Conservation (phyloP, 257 asterid species). For the Solanum rostratum region DNA sequence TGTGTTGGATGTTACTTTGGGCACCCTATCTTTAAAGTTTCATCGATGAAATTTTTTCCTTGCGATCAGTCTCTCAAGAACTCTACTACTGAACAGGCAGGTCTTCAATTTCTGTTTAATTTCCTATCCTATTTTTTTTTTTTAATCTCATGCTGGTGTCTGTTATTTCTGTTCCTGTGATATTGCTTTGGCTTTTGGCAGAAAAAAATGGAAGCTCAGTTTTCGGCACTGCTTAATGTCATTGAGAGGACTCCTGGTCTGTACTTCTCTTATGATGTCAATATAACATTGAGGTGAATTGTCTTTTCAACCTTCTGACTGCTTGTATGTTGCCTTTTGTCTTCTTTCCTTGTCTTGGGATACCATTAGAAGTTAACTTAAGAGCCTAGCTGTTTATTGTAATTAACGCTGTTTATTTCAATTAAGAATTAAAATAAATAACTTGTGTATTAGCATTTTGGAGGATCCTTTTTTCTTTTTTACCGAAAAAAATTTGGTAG, state of each 20-base stretch:
- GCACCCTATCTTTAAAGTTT: slow-evolving; percentile 66
- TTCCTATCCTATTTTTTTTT: neutral
- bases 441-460: neutral
- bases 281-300: slow-evolving; percentile 76
- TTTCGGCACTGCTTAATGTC: slow-evolving; percentile 48
- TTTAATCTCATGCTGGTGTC: neutral
- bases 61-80: slow-evolving; percentile 65
- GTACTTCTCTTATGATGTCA: slow-evolving; percentile 82
- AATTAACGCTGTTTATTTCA: neutral
- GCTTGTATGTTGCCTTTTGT: neutral
- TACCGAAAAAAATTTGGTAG: neutral
- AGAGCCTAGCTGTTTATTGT: neutral
- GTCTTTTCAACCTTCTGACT: neutral
- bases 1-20: slow-evolving; percentile 69
- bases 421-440: neutral
- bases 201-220: slow-evolving; percentile 75
- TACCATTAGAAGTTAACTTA: neutral
- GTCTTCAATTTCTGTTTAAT: neutral
- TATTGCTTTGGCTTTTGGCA: slow-evolving; percentile 22
- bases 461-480: neutral
- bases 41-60: slow-evolving; percentile 68
- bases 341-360: neutral
- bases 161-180: slow-evolving; percentile 11
- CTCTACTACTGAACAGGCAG: slow-evolving; percentile 69
- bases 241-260: slow-evolving; percentile 72